phyloP scores from a whole-genome alignment of 129 eudicot genomes.

The Escallonia rubra region DNA sequence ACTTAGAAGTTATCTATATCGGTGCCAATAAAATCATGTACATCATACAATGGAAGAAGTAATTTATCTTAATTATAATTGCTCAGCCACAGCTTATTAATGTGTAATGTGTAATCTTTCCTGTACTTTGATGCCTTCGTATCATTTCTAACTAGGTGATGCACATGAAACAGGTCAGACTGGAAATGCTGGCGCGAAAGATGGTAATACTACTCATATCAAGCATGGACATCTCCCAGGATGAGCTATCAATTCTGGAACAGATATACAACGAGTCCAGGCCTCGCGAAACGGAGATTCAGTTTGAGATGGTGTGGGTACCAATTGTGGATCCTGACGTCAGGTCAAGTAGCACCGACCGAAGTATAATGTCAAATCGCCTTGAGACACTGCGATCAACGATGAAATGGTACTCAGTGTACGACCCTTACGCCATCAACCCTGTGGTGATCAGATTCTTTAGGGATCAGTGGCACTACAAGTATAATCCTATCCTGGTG shows the following conservation, averaged over 20 bases:
- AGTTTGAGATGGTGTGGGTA: conserved; percentile 62
- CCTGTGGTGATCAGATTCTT: conserved; percentile 40
- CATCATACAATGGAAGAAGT: too few species aligned
- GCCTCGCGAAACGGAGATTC: conserved; percentile 35
- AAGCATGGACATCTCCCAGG: conserved; percentile 52
- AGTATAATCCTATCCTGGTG: conserved; percentile 53
- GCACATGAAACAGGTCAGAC: conserved; percentile 33
- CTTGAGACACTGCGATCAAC: conserved; percentile 34
- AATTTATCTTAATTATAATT: too few species aligned
- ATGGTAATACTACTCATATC: conserved; percentile 68
- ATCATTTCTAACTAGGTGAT: too few species aligned
- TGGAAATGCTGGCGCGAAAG: conserved; percentile 58
- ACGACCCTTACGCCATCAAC: conserved; percentile 44
- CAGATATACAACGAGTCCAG: conserved; percentile 55
- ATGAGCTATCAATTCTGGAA: conserved; percentile 51
- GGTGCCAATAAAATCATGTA: not conserved
- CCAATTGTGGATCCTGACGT: conserved; percentile 47
- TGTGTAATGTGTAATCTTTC: too few species aligned
- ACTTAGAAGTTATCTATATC: too few species aligned
- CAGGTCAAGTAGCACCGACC: conserved; percentile 27
- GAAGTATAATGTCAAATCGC: conserved; percentile 19
- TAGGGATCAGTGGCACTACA: conserved; percentile 58
- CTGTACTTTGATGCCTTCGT: too few species aligned
- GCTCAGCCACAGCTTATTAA: too few species aligned
- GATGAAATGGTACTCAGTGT: conserved; percentile 69